These are phyloP conservation scores for Ophiostoma pallidulum DNA, from an alignment of 2,329 filamentous ascomycete genomes.

Conservation along the genomic window DNA sequence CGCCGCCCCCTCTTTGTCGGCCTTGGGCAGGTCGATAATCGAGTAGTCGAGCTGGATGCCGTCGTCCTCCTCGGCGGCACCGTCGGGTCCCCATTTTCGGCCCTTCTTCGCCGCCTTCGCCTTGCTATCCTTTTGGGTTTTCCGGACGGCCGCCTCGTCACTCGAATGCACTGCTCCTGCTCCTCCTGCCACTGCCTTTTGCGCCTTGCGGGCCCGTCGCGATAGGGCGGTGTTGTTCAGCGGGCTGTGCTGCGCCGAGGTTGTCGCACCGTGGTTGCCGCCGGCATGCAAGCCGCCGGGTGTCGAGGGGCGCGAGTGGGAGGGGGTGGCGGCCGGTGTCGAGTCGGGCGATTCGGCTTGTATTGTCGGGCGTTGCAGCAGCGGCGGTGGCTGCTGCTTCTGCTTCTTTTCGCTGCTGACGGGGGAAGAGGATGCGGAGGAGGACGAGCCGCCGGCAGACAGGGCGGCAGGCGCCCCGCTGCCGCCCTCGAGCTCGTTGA, in stretches of 20 bases:
- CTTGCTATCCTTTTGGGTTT: constrained; percentile 38
- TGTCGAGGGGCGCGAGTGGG: constrained; percentile 69
- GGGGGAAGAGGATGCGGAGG: not conserved
- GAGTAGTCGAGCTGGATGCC: constrained; percentile 84
- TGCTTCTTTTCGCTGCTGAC: constrained; percentile 28
- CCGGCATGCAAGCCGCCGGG: constrained; percentile 50
- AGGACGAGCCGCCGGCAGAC: not conserved
- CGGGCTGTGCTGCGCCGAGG: constrained; percentile 66
- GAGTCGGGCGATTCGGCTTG: constrained; percentile 49
- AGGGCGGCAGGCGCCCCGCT: constrained; percentile 28
- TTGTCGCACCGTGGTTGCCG: constrained; percentile 38
- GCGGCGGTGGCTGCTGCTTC: no score
- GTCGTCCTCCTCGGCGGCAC: constrained; percentile 74
- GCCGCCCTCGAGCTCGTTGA: constrained; percentile 69
- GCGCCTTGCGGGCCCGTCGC: constrained; percentile 61
- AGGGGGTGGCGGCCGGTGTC: constrained; percentile 61
- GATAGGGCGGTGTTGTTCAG: constrained; percentile 71
- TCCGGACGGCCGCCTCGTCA: constrained; percentile 58
- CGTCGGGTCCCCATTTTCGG: constrained; percentile 86
- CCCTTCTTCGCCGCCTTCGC: constrained; percentile 64
- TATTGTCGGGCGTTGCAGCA: constrained; percentile 23
- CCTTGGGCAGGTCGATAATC: constrained; percentile 44
- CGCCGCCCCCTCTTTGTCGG: constrained; percentile 22
- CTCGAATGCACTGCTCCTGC: constrained; percentile 59
- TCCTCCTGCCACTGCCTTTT: constrained; percentile 42